phyloP scores from a whole-genome alignment of 2,329 filamentous ascomycete species.

The Epichloe gansuensis region DNA sequence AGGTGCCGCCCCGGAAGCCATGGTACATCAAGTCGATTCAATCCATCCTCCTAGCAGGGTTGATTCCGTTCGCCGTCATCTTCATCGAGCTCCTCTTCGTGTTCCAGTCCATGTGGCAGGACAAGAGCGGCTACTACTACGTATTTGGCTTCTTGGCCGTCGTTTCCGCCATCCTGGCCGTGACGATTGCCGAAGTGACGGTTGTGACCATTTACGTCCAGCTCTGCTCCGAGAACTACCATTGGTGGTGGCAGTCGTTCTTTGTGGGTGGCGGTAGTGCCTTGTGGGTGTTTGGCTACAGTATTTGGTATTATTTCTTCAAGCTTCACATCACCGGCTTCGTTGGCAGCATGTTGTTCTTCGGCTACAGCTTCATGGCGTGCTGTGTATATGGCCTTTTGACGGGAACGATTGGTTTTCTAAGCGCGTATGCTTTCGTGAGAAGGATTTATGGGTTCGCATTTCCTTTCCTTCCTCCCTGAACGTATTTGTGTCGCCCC shows the following conservation, averaged over 20 bases:
- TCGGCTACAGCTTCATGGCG: slow-evolving; percentile 71
- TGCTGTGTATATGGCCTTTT: slow-evolving; percentile 72
- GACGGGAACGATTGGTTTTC: slow-evolving; percentile 73
- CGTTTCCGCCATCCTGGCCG: slow-evolving; percentile 56
- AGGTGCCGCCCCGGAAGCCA: slow-evolving; percentile 61
- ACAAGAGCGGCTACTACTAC: slow-evolving; percentile 87
- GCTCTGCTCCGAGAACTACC: slow-evolving; percentile 74
- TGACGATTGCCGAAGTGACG: slow-evolving; percentile 73
- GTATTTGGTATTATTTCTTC: slow-evolving; percentile 70
- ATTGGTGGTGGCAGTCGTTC: slow-evolving; percentile 92
- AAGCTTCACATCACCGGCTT: slow-evolving; percentile 74
- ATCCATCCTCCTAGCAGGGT: slow-evolving; percentile 57
- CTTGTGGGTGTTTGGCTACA: slow-evolving; percentile 74
- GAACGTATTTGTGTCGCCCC: background rate
- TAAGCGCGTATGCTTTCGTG: slow-evolving; percentile 76
- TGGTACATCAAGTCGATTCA: slow-evolving; percentile 61
- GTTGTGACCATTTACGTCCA: slow-evolving; percentile 74
- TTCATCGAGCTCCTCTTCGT: slow-evolving; percentile 82
- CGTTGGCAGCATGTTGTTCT: slow-evolving; percentile 70
- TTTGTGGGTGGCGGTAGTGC: slow-evolving; percentile 64
- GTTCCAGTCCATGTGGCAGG: slow-evolving; percentile 79
- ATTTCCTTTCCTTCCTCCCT: slow-evolving; percentile 6
- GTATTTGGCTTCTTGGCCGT: slow-evolving; percentile 77
- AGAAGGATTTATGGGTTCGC: slow-evolving; percentile 67
- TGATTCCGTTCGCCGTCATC: slow-evolving; percentile 76